Conservation (phyloP, 371 early-diverging fungal species). For the Circinella minor region DNA sequence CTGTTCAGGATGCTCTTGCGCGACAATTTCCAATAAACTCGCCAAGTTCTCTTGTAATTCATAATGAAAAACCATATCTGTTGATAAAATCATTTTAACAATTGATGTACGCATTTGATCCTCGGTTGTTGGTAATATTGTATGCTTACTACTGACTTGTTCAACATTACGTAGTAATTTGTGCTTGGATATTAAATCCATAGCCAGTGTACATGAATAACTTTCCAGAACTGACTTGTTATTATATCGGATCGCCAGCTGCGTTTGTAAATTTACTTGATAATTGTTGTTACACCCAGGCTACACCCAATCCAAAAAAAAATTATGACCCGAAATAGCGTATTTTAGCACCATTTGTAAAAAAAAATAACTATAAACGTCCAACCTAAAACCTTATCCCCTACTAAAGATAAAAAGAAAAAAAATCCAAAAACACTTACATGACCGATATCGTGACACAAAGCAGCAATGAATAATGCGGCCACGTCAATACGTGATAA, state of each 20-base stretch:
- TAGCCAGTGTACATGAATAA: constrained; percentile 78
- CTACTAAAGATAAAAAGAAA: constrained; percentile 79
- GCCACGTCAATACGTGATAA: constrained; percentile 74
- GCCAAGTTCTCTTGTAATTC: constrained; percentile 68
- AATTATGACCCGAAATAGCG: too few species aligned
- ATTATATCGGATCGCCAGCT: constrained; percentile 70
- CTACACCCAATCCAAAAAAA: constrained; percentile 52
- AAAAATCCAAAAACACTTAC: constrained; percentile 54
- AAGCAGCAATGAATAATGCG: constrained; percentile 79
- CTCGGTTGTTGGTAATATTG: constrained; percentile 48
- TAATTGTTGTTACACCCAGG: constrained; percentile 91
- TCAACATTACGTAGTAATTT: constrained; percentile 56
- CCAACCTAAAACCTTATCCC: too few species aligned
- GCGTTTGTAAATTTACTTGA: constrained; percentile 84
- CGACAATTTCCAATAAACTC: constrained; percentile 36
- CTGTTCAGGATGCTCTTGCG: background rate
- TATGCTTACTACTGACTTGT: constrained; percentile 31
- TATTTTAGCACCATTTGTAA: too few species aligned
- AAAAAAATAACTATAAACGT: too few species aligned
- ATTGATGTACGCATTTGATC: constrained; percentile 57
- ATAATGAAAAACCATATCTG: constrained; percentile 93
- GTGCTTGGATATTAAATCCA: constrained; percentile 73
- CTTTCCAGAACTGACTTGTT: constrained; percentile 86
- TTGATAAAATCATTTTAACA: constrained; percentile 75
- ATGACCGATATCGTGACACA: constrained; percentile 92